Evolutionary conservation across 1,139 yeast genomes (phyloP), one percentile per base, ranked within the genome.

Genomic region (Wickerhamomyces sp.): DNA sequence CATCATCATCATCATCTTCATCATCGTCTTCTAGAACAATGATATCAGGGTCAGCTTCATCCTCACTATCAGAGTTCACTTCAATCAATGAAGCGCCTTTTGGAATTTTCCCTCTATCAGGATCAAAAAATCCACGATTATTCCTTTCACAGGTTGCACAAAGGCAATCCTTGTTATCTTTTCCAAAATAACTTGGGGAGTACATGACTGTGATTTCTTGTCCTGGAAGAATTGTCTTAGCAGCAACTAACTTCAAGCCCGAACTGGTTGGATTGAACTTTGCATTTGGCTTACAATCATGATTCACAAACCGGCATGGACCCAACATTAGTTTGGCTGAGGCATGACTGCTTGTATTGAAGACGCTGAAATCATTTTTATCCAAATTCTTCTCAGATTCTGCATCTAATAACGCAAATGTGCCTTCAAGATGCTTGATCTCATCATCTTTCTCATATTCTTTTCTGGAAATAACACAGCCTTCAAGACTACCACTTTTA

Each of bases 291-390:
- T 58, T 49, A 46, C 76, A 71, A 47, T 70, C 70, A 48, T 71
- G 76, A 46, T 71, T 71, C 15, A 70, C 68, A 49, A 71, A 71
- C 25, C 76, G 54, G 5, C 70, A 65, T 0, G 76, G 76, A 0
- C 76, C 76, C 30, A 71, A 57, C 72, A 71, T 66, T 20, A 71
- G 51, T 39, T 70, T 64, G 28, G 65, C 58, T 13, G 54, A 53
- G 7, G 59, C 59, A 4, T 66, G 43, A 19, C 65, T 57, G 3
- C 70, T 59, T 8, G 54, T 40, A 39, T 64, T 59, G 31, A 71
- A 61, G 27, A 71, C 63, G 30, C 72, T 65, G 47, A 71, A 69
- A 44, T 70, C 74, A 28, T 58, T 55, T 21, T 48, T 49, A 28
- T 56, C 54, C 17, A 59, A 40, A 28, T 51, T 49, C 10, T 50